These are phyloP conservation scores for Euphorbia corollata DNA, from an alignment of 441 rosid genomes.

Conservation along the genomic window DNA sequence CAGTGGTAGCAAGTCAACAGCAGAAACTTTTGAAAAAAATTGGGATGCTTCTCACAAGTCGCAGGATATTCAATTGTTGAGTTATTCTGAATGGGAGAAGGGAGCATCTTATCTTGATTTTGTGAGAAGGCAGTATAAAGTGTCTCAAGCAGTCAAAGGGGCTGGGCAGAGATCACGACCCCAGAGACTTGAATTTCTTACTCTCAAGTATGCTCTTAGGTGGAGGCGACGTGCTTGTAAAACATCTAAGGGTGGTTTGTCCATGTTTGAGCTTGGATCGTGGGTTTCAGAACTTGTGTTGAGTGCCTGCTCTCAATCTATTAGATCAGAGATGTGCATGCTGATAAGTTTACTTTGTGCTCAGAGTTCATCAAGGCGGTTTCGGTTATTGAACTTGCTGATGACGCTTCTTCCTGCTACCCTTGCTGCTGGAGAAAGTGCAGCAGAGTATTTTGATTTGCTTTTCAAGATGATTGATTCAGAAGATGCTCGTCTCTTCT, in stretches of 20 bases:
- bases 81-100: slow-evolving; percentile 98
- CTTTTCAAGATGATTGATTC: slow-evolving; percentile 93
- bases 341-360: slow-evolving; percentile 83
- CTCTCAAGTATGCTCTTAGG: slow-evolving; percentile 87
- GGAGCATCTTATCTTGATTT: slow-evolving; percentile 99
- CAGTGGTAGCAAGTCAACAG: slow-evolving; percentile 34
- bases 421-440: slow-evolving; percentile 95
- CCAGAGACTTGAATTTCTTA: slow-evolving; percentile 78
- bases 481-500: slow-evolving; percentile 94
- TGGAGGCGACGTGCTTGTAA: slow-evolving; percentile 80
- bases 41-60: slow-evolving; percentile 64
- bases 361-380: slow-evolving; percentile 82
- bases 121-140: slow-evolving; percentile 98
- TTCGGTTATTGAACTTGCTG: slow-evolving; percentile 78
- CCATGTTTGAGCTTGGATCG: slow-evolving; percentile 90
- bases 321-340: slow-evolving; percentile 99
- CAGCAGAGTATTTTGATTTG: slow-evolving; percentile 96
- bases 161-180: slow-evolving; percentile 67
- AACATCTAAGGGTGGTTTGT: slow-evolving; percentile 61
- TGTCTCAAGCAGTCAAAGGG: slow-evolving; percentile 69
- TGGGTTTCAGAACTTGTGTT: slow-evolving; percentile 99
- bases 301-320: slow-evolving; percentile 99
- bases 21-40: slow-evolving; percentile 61
- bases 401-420: slow-evolving; percentile 86
- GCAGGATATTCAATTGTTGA: slow-evolving; percentile 80